Conservation (phyloP, 2,329 filamentous ascomycete genomes). For the Thelonectria rubi region DNA sequence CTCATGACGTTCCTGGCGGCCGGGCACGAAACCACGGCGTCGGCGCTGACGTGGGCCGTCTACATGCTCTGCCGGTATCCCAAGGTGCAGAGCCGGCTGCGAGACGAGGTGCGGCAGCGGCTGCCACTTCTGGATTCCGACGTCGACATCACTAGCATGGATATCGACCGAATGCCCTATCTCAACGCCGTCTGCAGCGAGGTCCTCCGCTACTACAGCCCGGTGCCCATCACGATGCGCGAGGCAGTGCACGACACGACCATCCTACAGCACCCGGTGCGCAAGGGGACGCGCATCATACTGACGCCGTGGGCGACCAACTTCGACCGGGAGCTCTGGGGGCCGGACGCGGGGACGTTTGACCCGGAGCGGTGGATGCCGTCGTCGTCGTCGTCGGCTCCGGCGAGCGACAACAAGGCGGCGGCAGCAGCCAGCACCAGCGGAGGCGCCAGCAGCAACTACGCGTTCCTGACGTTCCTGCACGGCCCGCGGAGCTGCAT, state of each 20-base stretch:
- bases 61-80: constrained; percentile 75
- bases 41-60: constrained; percentile 77
- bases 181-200: constrained; percentile 83
- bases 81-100: constrained; percentile 71
- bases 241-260: constrained; percentile 70
- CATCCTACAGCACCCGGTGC: constrained; percentile 71
- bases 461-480: constrained; percentile 81
- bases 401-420: constrained; percentile 47
- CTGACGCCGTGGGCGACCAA: constrained; percentile 76
- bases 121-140: constrained; percentile 60
- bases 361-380: constrained; percentile 80
- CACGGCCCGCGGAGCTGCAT: constrained; percentile 90
- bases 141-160: constrained; percentile 50
- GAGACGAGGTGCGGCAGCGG: constrained; percentile 70
- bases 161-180: constrained; percentile 80
- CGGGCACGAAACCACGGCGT: constrained; percentile 81
- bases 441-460: constrained; percentile 80
- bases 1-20: constrained; percentile 91
- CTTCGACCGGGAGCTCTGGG: constrained; percentile 75
- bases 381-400: constrained; percentile 46
- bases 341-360: constrained; percentile 76
- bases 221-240: constrained; percentile 77
- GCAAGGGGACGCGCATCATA: constrained; percentile 74
- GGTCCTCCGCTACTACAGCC: constrained; percentile 75
- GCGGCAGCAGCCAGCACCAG: constrained; percentile 55